phyloP scores from a whole-genome alignment of 495 filamentous ascomycete species.

The Trichoderma virens region DNA sequence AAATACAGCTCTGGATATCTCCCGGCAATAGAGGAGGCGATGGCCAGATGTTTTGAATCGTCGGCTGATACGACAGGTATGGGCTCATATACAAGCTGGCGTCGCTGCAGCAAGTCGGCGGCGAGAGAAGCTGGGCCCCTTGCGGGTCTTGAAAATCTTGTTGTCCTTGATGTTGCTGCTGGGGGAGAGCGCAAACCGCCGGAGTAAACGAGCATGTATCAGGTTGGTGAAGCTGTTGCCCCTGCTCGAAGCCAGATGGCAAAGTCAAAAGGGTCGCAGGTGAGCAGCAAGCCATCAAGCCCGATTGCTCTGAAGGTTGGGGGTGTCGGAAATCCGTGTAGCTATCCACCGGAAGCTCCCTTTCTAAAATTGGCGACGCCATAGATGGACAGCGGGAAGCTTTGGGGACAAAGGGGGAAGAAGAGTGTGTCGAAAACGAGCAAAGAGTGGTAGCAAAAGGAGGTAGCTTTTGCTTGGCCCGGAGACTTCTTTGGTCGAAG shows the following conservation, averaged over 20 bases:
- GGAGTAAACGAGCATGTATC: conserved; percentile 2
- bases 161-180: neutral
- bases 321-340: conserved; percentile 5
- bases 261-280: neutral
- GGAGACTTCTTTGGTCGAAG: neutral
- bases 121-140: neutral
- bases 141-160: neutral
- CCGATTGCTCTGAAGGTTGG: neutral
- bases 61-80: neutral
- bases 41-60: neutral
- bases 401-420: neutral
- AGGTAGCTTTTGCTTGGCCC: neutral
- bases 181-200: neutral
- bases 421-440: neutral
- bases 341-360: conserved; percentile 2
- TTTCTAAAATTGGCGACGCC: neutral
- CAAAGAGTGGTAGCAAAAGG: neutral
- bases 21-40: neutral
- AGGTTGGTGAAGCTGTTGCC: conserved; percentile 5
- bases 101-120: neutral
- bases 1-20: neutral
- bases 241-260: neutral
- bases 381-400: conserved; percentile 1
- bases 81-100: neutral
- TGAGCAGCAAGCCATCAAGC: neutral